These are phyloP conservation scores for Alternaria rosae DNA, from an alignment of 2,329 filamentous ascomycete species.

Conservation along the genomic window DNA sequence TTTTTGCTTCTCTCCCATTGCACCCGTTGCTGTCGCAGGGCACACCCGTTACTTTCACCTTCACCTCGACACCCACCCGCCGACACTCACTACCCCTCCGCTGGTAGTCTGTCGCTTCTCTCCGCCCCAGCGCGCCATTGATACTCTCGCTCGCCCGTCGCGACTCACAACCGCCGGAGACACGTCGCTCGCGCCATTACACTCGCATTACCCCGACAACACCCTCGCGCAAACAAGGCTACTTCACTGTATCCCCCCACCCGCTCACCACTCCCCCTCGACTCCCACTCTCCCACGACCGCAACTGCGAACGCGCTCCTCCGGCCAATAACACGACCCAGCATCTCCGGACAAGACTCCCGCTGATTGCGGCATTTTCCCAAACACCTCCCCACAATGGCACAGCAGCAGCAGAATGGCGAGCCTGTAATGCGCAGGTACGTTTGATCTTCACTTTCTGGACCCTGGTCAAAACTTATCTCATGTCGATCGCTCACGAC, in stretches of 20 bases:
- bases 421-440: slow-evolving; percentile 73
- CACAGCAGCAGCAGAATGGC: slow-evolving; percentile 48
- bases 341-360: background rate
- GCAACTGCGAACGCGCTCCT: background rate
- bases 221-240: slow-evolving; percentile 10
- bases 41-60: background rate
- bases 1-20: background rate
- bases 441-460: slow-evolving; percentile 29
- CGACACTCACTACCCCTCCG: background rate
- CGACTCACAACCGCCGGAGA: slow-evolving; percentile 3
- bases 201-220: background rate
- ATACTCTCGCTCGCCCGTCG: slow-evolving; percentile 12
- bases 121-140: slow-evolving; percentile 8
- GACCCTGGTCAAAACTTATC: slow-evolving; percentile 7
- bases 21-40: background rate
- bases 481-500: background rate
- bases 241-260: slow-evolving; percentile 20
- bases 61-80: background rate
- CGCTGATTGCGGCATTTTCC: slow-evolving; percentile 7
- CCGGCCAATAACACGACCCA: background rate
- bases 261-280: background rate
- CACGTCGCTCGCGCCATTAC: slow-evolving; percentile 5
- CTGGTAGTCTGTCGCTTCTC: slow-evolving; percentile 20
- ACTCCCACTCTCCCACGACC: background rate
- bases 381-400: slow-evolving; percentile 37